A percentile compares a stretch with the other conserved stretches of the same genome.
These are phyloP conservation scores for Solanum rostratum DNA, from an alignment of 257 asterid genomes.

Conservation along the genomic window DNA sequence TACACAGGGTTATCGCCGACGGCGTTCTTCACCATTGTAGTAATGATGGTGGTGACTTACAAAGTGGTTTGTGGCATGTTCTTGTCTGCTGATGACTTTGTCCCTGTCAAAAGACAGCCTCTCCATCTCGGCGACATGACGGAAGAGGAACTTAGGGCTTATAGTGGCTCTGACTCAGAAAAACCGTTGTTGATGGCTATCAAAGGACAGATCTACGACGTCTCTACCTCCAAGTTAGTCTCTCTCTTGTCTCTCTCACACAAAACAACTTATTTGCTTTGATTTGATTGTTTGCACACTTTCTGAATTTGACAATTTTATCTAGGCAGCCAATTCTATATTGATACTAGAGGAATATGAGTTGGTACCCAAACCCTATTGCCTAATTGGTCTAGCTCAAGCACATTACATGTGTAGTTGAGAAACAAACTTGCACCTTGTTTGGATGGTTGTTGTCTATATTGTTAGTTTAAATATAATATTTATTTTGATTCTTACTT, in stretches of 20 bases:
- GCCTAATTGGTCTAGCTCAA: neutral
- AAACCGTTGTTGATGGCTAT: constrained; percentile 89
- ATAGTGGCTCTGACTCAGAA: constrained; percentile 64
- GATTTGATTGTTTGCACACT: neutral
- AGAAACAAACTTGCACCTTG: too few species aligned
- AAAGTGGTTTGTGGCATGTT: constrained; percentile 59
- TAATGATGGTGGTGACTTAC: constrained; percentile 59
- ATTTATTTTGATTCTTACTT: too few species aligned
- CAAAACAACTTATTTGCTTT: neutral
- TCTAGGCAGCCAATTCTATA: neutral
- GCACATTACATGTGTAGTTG: neutral
- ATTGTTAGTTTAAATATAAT: too few species aligned
- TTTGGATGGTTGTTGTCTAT: too few species aligned
- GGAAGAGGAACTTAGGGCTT: constrained; percentile 60
- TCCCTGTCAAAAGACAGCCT: constrained; percentile 60
- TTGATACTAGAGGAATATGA: neutral
- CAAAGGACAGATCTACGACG: constrained; percentile 86
- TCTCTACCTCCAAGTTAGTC: constrained; percentile 70
- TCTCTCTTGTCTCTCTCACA: neutral
- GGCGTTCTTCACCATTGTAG: constrained; percentile 60
- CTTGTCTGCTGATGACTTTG: constrained; percentile 59
- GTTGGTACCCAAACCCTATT: neutral
- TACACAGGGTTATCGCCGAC: constrained; percentile 78
- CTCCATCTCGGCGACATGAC: constrained; percentile 69
- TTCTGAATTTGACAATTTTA: neutral